Evolutionary conservation across 2,329 filamentous ascomycete species (phyloP).

Genomic region (Venturiaceae sp.): DNA sequence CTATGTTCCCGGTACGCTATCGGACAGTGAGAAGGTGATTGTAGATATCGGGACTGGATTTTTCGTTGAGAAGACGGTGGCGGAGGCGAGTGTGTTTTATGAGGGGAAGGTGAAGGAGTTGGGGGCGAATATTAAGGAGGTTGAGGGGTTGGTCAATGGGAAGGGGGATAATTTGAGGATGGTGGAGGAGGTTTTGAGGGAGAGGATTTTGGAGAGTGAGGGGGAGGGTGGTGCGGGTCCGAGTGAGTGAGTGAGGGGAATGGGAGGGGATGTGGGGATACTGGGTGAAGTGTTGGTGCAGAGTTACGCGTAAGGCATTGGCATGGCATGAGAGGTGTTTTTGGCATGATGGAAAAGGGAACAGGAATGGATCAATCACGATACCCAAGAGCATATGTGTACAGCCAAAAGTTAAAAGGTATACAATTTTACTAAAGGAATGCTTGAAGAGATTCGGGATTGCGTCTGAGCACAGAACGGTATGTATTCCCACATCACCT

Average conservation of each 20-base stretch:
- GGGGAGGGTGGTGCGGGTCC: not conserved
- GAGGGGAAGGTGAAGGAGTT: slow-evolving; percentile 57
- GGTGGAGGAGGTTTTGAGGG: slow-evolving; percentile 58
- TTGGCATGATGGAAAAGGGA: not conserved
- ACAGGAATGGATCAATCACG: not conserved
- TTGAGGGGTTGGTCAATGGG: slow-evolving; percentile 57
- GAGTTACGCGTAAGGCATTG: too few species aligned
- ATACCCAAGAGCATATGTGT: not conserved
- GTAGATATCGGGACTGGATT: slow-evolving; percentile 94
- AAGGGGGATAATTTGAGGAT: slow-evolving; percentile 81
- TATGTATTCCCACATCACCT: too few species aligned
- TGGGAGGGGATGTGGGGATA: not conserved
- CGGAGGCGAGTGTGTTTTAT: slow-evolving; percentile 58
- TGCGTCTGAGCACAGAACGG: too few species aligned
- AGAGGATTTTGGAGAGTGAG: not conserved
- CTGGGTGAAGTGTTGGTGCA: too few species aligned
- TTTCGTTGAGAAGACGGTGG: slow-evolving; percentile 73
- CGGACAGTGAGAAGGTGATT: slow-evolving; percentile 65
- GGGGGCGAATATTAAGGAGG: slow-evolving; percentile 52
- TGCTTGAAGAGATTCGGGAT: too few species aligned
- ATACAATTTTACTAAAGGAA: too few species aligned
- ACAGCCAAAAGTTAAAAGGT: too few species aligned
- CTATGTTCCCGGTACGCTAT: slow-evolving; percentile 78
- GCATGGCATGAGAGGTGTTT: not conserved
- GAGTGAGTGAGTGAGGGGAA: not conserved